Evolutionary conservation across 768 basidiomycete species (phyloP), one percentile per base, ranked within the genome.

Genomic region (Serendipita indica): DNA sequence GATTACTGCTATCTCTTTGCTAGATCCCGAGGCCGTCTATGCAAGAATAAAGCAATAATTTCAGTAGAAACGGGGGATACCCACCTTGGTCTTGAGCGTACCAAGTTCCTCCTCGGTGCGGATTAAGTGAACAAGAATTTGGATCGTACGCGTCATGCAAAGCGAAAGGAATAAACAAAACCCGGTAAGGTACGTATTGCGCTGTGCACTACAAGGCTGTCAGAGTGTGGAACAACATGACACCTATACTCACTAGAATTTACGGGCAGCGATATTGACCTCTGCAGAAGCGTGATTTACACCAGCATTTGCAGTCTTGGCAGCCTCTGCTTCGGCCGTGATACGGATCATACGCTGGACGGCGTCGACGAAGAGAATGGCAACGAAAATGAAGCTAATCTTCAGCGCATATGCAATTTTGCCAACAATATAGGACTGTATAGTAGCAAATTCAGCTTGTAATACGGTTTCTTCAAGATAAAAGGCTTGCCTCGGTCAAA

Each of bases 141-240:
- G 84, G 74, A 97, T 97, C 2, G 86, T 88, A 65, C 93, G 84
- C 2, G 92, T 86, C 64, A 97, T 81, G 64, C 96, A 84, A 59
- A 98, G 82, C 6, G 94, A 96, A 20, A 99, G 83, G 83, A 97
- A 96, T 45, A 99, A 77, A 61, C 86, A 89, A 70, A 90, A 92
- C 0, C 89, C 89, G 4, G 92, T 93, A 14, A 97, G 79, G 69
- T 97, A 97, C 60, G 84, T 82, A 68, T 94, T 96, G 58, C 91
- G 78, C 68, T 93, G 89, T 2, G 89, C 78, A 65, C 88, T 91
- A 25, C 5, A 56, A 33, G 56, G 7, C 14, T 37, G 5, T 35
- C 18, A 37, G 16, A 22, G 37, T 25, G 32, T 34, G 57, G 25
- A 20, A 59, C 33, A 41, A 46, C 7, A 28, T 33, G n/a, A n/a